Base-by-base conservation (phyloP, 805 yeast genomes). In the Vanderwaltozyma yarrowii region DNA sequence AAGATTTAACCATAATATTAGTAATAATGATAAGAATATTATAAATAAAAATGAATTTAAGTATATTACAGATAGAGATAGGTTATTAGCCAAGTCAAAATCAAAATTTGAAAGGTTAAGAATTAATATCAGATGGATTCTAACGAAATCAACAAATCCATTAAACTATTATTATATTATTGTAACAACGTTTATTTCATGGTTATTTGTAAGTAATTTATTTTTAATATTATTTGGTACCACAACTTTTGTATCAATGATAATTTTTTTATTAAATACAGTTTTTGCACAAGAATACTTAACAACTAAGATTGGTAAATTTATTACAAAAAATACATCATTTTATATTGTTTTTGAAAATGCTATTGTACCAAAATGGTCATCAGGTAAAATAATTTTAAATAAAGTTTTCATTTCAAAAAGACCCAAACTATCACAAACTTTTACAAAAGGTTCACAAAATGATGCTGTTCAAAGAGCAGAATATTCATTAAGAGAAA, bases 281-380 rank as follows among this genome's bases (percentile, higher is more conserved):
- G 67, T 65, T 2, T 56, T 63, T 43, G 67, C 67, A 0, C 70
- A 89, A 55, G 96, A 89, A 51, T 73, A 78, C 37, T 79, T 89
- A 21, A 96, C 96, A 1, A 67, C 79, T 33, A 69, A 73, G 47
- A 67, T 88, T 23, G 97, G 97, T 9, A 83, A 83, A 51, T 62
- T 83, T 41, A 73, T 92, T 39, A 88, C 97, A 5, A 73, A 73
- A 43, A 92, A 87, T 52, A 77, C 94, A 2, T 82, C 85, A 9
- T 62, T 88, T 44, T 75, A 80, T 0, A 95, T 92, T 8, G 78
- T 84, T 0, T 92, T 92, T 52, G 97, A 89, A 56, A 80, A 76
- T 56, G 98, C 97, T 1, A 83, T 89, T 40, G 94, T 87, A 5
- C 96, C 96, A 0, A 86, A 84, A 39, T 88, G 96, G 96, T 70